phyloP scores from a whole-genome alignment of 2,329 filamentous ascomycete genomes.

The Dactylellina haptotyla region DNA sequence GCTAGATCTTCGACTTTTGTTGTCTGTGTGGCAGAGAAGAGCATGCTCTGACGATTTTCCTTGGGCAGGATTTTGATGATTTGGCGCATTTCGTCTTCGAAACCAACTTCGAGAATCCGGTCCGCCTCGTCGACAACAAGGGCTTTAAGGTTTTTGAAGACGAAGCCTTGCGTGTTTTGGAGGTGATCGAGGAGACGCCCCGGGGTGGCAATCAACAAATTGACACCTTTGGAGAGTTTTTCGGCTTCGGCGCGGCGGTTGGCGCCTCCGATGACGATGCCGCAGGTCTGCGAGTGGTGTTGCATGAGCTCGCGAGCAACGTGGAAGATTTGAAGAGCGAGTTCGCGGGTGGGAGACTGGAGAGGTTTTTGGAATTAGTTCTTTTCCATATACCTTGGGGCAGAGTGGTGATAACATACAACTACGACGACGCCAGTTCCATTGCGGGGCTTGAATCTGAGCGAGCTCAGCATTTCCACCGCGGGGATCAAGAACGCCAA shows the following conservation, averaged over 20 bases:
- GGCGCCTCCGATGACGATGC: conserved; percentile 94
- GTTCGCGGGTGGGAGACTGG: conserved; percentile 89
- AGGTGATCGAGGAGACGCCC: conserved; percentile 93
- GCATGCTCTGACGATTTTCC: conserved; percentile 78
- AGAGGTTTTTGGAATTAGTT: neutral
- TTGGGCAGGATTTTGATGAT: conserved; percentile 94
- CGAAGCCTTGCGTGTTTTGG: conserved; percentile 87
- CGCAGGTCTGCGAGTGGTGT: conserved; percentile 92
- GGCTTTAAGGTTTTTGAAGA: conserved; percentile 91
- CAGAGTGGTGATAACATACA: conserved; percentile 15
- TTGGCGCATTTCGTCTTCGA: conserved; percentile 97
- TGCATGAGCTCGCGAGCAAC: conserved; percentile 93
- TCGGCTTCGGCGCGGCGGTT: conserved; percentile 87
- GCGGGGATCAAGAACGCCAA: conserved; percentile 93
- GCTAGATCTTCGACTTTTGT: conserved; percentile 98
- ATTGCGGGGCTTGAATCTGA: conserved; percentile 94
- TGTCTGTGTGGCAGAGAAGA: conserved; percentile 98
- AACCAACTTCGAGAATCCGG: conserved; percentile 93
- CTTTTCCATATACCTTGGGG: neutral
- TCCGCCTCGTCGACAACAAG: conserved; percentile 97
- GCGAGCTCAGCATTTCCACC: conserved; percentile 87
- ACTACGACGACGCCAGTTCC: conserved; percentile 86
- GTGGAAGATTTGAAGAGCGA: conserved; percentile 95
- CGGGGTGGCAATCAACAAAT: conserved; percentile 91
- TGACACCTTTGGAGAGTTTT: conserved; percentile 93